phyloP scores from a whole-genome alignment of 1,139 yeast species.

The Pneumocystis sp. region DNA sequence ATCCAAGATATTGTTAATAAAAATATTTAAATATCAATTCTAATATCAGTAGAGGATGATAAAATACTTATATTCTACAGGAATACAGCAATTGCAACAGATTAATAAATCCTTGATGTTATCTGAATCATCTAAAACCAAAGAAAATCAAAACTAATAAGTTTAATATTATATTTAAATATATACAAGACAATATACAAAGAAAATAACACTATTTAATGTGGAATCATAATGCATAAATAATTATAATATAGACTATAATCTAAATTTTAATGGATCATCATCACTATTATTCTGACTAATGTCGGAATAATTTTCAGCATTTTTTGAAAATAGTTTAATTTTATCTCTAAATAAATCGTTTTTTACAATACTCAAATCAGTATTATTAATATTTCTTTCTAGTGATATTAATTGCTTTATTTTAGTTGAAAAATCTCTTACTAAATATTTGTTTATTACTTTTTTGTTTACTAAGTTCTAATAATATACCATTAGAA shows the following conservation, averaged over 20 bases:
- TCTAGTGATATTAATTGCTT: background rate
- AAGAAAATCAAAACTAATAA: background rate
- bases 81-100: background rate
- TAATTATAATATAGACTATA: constrained; percentile 1
- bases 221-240: background rate
- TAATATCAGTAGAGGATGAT: background rate
- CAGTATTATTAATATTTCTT: background rate
- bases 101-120: background rate
- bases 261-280: constrained; percentile 5
- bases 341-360: background rate
- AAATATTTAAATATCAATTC: background rate
- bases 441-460: background rate
- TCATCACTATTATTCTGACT: constrained; percentile 5
- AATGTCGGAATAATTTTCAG: background rate
- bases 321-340: background rate
- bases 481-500: background rate
- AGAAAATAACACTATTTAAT: background rate
- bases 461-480: background rate
- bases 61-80: background rate
- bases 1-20: background rate
- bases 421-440: background rate
- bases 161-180: background rate
- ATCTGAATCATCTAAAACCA: background rate
- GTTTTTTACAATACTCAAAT: background rate
- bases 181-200: background rate